Conservation (phyloP, 805 yeast genomes). For the Candida qinlingensis region DNA sequence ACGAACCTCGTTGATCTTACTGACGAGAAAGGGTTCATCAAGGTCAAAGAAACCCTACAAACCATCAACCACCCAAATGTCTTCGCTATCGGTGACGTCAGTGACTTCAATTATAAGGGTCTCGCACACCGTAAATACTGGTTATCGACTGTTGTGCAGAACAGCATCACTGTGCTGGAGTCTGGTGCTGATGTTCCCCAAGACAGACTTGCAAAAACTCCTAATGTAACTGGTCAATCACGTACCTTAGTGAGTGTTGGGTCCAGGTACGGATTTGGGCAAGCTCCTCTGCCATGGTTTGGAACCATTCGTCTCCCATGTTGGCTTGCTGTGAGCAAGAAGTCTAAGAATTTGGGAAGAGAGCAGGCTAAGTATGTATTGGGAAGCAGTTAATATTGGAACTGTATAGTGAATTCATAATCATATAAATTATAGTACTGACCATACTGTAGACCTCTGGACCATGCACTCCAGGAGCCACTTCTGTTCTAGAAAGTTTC, state of each 20-base stretch:
- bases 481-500: too few relatives aligned
- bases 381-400: background rate
- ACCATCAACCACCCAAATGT: constrained; percentile 10
- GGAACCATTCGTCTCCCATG: background rate
- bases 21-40: constrained; percentile 7
- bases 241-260: background rate
- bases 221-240: background rate
- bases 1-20: background rate
- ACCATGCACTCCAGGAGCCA: too few relatives aligned
- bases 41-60: constrained; percentile 9
- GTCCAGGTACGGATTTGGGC: background rate
- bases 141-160: constrained; percentile 14
- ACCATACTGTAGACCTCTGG: too few relatives aligned
- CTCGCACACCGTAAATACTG: constrained; percentile 8
- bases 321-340: background rate
- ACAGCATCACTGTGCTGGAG: constrained; percentile 10
- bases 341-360: background rate
- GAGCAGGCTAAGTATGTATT: background rate
- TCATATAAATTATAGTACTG: too few relatives aligned
- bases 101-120: constrained; percentile 22
- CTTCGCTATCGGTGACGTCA: constrained; percentile 32
- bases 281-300: background rate
- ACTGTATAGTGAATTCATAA: too few relatives aligned
- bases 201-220: background rate
- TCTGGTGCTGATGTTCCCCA: background rate